Percentiles rank a stretch among this genome's conserved stretches.
Evolutionary conservation across 306 rosid species (phyloP).

Genomic region (Ormosia emarginata): DNA sequence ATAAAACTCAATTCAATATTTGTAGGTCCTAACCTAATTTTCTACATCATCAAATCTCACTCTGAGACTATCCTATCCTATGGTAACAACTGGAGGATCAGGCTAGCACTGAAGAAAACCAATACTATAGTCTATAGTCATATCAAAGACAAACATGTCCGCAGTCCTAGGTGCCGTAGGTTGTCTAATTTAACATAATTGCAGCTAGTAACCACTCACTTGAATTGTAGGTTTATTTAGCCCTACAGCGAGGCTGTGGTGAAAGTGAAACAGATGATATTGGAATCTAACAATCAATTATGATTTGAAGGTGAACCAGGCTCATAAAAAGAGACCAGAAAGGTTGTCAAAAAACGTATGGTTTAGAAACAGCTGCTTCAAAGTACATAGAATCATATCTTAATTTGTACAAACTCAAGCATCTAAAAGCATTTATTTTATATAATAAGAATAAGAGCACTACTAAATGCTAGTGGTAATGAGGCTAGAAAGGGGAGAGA

Average conservation of each 20-base stretch:
- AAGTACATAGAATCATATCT: conserved; percentile 7
- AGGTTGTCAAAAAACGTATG: background rate
- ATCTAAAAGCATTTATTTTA: conserved; percentile 9
- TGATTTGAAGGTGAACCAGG: background rate
- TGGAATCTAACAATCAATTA: background rate
- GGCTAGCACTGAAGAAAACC: background rate
- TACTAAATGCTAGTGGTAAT: background rate
- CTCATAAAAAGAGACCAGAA: background rate
- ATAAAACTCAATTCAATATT: background rate
- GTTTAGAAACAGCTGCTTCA: conserved; percentile 16
- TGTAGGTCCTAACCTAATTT: background rate
- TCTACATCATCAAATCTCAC: background rate
- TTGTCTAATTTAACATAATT: background rate
- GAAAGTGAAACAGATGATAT: background rate
- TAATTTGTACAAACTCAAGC: conserved; percentile 21
- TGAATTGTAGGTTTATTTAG: background rate
- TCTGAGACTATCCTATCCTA: background rate
- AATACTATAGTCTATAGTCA: background rate
- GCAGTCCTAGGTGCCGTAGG: background rate
- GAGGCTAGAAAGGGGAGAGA: background rate
- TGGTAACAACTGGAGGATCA: background rate
- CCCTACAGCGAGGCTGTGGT: background rate
- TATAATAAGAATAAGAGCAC: background rate
- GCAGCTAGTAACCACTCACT: background rate
- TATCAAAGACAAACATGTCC: background rate